These are phyloP conservation scores for Tulasnella sp. DNA, from an alignment of 768 basidiomycete genomes.

Conservation along the genomic window DNA sequence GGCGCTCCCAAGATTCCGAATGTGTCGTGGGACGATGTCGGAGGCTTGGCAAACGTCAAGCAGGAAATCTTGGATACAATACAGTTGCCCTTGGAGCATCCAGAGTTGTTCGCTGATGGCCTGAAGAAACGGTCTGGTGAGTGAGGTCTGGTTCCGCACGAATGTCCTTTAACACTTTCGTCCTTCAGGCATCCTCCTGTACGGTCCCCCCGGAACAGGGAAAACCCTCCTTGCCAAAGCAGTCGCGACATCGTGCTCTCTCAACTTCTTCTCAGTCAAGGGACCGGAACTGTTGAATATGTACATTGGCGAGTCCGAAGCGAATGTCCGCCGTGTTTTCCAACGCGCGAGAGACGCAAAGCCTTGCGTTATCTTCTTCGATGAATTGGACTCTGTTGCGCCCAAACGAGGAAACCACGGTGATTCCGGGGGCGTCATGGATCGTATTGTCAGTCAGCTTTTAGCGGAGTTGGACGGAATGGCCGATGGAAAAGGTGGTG, in stretches of 20 bases:
- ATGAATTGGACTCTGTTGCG: constrained; percentile 89
- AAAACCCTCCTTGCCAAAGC: constrained; percentile 94
- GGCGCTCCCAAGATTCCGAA: constrained; percentile 95
- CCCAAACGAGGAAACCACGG: constrained; percentile 92
- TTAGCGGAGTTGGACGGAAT: constrained; percentile 91
- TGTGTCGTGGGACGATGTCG: constrained; percentile 96
- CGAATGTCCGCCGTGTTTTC: constrained; percentile 89
- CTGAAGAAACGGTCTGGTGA: constrained; percentile 91
- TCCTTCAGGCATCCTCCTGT: constrained; percentile 65
- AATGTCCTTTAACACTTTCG: background rate
- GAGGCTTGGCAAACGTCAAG: constrained; percentile 79
- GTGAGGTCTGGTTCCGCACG: constrained; percentile 18
- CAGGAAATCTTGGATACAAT: constrained; percentile 91
- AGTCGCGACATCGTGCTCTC: constrained; percentile 85
- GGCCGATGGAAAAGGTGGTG: constrained; percentile 43
- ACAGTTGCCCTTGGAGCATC: constrained; percentile 79
- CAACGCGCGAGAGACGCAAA: constrained; percentile 82
- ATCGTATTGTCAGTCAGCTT: constrained; percentile 89
- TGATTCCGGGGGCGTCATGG: constrained; percentile 96
- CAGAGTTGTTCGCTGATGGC: constrained; percentile 79
- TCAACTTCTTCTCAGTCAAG: constrained; percentile 96
- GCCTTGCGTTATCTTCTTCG: constrained; percentile 94
- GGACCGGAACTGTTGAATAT: constrained; percentile 93
- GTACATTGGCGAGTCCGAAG: constrained; percentile 98
- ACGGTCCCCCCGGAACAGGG: constrained; percentile 92